Conservation (phyloP, 495 filamentous ascomycete species). For the Penicillium odoratum region DNA sequence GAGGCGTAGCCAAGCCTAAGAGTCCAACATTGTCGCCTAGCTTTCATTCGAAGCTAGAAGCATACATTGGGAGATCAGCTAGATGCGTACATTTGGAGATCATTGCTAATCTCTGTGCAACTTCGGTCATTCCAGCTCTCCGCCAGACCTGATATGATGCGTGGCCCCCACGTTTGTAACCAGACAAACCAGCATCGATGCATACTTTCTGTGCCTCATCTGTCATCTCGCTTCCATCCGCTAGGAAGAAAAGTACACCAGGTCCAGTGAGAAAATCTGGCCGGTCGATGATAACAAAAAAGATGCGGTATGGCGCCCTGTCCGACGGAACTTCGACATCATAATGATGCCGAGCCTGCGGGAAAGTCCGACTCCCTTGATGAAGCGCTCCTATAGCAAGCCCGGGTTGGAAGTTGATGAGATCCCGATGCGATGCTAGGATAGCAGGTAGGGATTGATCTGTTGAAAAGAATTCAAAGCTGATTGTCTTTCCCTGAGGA, state of each 20-base stretch:
- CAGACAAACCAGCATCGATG: too few species aligned
- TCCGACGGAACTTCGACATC: neutral
- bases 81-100: neutral
- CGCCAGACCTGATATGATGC: neutral
- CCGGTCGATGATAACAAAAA: neutral
- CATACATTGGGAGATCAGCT: too few species aligned
- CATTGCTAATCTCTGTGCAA: neutral
- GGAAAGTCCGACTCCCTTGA: neutral
- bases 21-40: too few species aligned
- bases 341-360: neutral
- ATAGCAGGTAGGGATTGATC: neutral
- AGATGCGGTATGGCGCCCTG: neutral
- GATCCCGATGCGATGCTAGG: neutral
- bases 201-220: neutral
- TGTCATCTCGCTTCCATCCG: neutral
- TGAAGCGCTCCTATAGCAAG: neutral
- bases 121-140: neutral
- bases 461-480: neutral
- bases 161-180: neutral
- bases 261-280: neutral
- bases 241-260: neutral
- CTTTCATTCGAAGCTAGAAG: too few species aligned
- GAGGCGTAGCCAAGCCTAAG: too few species aligned
- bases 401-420: neutral
- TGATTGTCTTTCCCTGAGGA: neutral